Evolutionary conservation across 306 rosid genomes (phyloP), one percentile per base, ranked within the genome.

Genomic region (Ormosia emarginata): DNA sequence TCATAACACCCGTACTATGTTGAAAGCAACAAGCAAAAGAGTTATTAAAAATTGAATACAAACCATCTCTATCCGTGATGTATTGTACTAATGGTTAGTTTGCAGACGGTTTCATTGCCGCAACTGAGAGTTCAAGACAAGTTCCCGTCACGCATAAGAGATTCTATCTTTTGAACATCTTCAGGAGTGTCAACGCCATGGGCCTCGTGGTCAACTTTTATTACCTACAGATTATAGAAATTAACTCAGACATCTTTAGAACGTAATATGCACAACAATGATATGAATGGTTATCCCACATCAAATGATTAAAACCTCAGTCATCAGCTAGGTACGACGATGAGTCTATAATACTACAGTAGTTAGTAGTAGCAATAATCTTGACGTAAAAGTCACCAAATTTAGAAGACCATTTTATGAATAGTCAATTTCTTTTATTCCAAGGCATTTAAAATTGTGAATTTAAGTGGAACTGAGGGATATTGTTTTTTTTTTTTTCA

Each of bases 151-250:
- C 80, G 93, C 93, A 95, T 90, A 8, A 88, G 86, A 84, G 93
- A 62, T 90, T 95, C 98, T 59, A 93, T 90, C 90, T 92, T 95
- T 67, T 44, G 91, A 3, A 95, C 93, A 78, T 95, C 99, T 90
- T 92, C 98, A 3, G 99, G 97, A 67, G 87, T 55, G 86, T 95
- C 99, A 40, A 95, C 94, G 39, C 99, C 99, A 65, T 95, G 99
- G 33, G 96, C 99, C 56, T 95, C 98, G 29, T 93, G 99, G 72
- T 95, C 87, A 71, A 93, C 98, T 83, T 93, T 93, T 62, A 95
- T 93, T 79, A 95, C 98, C 99, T 95, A 81, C 52, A 65, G 75
- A 33, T 15, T 76, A 78, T 50, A 53, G n/a, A 76, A 80, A 55
- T 18, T 49, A 50, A 59, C 62, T 67, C 58, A 15, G 8, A 6